phyloP scores from a whole-genome alignment of 139 green algal genomes.

The Volvox reticuliferus region DNA sequence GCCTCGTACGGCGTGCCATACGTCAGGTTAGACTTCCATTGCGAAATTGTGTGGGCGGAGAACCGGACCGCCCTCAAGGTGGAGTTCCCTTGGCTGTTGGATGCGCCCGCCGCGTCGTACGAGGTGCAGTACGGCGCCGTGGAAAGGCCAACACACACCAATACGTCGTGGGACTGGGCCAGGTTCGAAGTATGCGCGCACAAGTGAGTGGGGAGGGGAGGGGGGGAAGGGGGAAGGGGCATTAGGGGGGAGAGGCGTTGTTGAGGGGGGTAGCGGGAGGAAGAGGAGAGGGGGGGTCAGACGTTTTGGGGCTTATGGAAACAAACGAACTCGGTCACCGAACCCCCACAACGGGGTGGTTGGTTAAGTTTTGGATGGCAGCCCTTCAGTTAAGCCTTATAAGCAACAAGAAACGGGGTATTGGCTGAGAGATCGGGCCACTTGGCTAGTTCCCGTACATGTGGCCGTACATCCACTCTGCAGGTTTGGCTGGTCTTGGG shows the following conservation, averaged over 20 bases:
- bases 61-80: conserved; percentile 48
- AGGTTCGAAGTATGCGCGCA: conserved; percentile 57
- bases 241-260: neutral
- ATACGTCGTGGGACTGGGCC: conserved; percentile 64
- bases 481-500: too few relatives aligned
- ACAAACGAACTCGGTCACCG: too few relatives aligned
- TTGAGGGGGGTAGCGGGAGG: too few relatives aligned
- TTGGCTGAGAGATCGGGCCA: too few relatives aligned
- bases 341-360: too few relatives aligned
- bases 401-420: too few relatives aligned
- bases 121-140: conserved; percentile 61
- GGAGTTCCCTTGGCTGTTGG: conserved; percentile 51
- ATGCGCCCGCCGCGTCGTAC: conserved; percentile 44
- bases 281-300: neutral
- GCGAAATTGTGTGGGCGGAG: conserved; percentile 32
- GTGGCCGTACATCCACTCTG: too few relatives aligned
- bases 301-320: too few relatives aligned
- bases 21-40: conserved; percentile 39
- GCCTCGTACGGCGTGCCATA: too few relatives aligned
- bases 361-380: too few relatives aligned
- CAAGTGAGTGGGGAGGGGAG: conserved; percentile 38
- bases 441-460: too few relatives aligned
- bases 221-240: neutral
- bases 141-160: conserved; percentile 50
- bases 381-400: too few relatives aligned